Evolutionary conservation across 2,329 filamentous ascomycete genomes (phyloP).

Genomic region (Chrysoporthe puriensis): DNA sequence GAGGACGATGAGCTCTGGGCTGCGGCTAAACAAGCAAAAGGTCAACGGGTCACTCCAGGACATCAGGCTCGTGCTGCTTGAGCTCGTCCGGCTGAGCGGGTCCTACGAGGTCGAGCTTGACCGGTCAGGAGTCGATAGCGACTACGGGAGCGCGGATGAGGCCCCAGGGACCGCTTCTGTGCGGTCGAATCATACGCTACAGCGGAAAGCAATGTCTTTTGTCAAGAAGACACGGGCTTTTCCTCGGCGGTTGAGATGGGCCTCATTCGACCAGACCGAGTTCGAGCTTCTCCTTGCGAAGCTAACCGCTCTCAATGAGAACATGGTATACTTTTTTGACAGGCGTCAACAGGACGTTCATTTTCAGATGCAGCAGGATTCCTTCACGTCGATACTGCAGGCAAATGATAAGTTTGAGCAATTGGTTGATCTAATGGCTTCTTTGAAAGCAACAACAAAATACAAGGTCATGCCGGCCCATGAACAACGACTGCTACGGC

Average conservation of each 20-base stretch:
- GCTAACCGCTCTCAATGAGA: conserved; percentile 18
- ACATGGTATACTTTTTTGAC: conserved; percentile 15
- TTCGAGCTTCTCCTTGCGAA: conserved; percentile 15
- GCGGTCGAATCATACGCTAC: neutral
- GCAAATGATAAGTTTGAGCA: conserved; percentile 15
- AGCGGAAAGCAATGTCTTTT: conserved; percentile 15
- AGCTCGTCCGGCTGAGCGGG: conserved; percentile 13
- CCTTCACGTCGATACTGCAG: conserved; percentile 17
- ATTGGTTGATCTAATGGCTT: conserved; percentile 12
- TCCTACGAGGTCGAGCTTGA: conserved; percentile 8
- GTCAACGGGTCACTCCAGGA: conserved; percentile 20
- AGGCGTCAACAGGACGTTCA: conserved; percentile 17
- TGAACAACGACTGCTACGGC: conserved; percentile 3
- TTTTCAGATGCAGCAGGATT: conserved; percentile 14
- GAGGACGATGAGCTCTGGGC: conserved; percentile 12
- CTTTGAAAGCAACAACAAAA: conserved; percentile 4
- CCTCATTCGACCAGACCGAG: conserved; percentile 4
- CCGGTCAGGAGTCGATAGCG: neutral
- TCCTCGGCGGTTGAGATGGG: conserved; percentile 13
- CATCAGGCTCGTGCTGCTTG: conserved; percentile 14
- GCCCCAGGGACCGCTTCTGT: neutral
- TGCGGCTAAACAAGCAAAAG: conserved; percentile 18
- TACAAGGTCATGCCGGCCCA: conserved; percentile 4
- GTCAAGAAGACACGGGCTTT: conserved; percentile 15
- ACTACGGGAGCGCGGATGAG: neutral